Evolutionary conservation across 2,329 filamentous ascomycete genomes (phyloP).

Genomic region (Fusarium nelsonii): DNA sequence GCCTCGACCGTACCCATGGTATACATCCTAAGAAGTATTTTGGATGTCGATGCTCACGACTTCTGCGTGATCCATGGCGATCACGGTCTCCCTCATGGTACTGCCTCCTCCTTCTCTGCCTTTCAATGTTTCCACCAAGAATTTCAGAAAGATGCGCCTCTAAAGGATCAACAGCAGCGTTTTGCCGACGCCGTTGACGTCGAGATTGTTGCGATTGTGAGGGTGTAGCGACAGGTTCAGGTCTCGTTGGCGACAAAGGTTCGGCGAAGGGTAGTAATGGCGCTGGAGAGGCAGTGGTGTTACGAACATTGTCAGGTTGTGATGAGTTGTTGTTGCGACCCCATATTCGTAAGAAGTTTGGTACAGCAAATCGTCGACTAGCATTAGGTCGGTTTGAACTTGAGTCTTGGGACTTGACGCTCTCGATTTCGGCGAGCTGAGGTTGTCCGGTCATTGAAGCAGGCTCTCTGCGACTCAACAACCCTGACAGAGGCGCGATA

Average conservation of each 20-base stretch:
- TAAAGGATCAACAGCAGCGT: slow-evolving; percentile 14
- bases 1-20: slow-evolving; percentile 66
- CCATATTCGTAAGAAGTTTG: slow-evolving; percentile 35
- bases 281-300: slow-evolving; percentile 33
- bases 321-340: slow-evolving; percentile 14
- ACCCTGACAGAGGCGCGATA: slow-evolving; percentile 30
- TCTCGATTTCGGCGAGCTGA: slow-evolving; percentile 51
- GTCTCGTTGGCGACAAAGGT: slow-evolving; percentile 18
- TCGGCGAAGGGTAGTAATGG: slow-evolving; percentile 31
- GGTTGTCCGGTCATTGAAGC: slow-evolving; percentile 26
- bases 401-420: slow-evolving; percentile 63
- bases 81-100: slow-evolving; percentile 17
- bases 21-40: slow-evolving; percentile 66
- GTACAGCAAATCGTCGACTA: slow-evolving; percentile 24
- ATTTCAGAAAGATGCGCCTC: slow-evolving; percentile 38
- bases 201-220: slow-evolving; percentile 22
- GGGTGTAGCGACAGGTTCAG: slow-evolving; percentile 25
- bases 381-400: slow-evolving; percentile 50
- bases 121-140: slow-evolving; percentile 18
- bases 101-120: slow-evolving; percentile 11
- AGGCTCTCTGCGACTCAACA: slow-evolving; percentile 39
- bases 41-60: slow-evolving; percentile 34
- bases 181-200: slow-evolving; percentile 16
- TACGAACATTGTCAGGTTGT: slow-evolving; percentile 20
- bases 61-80: slow-evolving; percentile 26